A percentile compares a stretch with the other conserved stretches of the same genome.
These are phyloP conservation scores for Yamadazyma philogaea DNA, from an alignment of 805 yeast species.

Conservation along the genomic window DNA sequence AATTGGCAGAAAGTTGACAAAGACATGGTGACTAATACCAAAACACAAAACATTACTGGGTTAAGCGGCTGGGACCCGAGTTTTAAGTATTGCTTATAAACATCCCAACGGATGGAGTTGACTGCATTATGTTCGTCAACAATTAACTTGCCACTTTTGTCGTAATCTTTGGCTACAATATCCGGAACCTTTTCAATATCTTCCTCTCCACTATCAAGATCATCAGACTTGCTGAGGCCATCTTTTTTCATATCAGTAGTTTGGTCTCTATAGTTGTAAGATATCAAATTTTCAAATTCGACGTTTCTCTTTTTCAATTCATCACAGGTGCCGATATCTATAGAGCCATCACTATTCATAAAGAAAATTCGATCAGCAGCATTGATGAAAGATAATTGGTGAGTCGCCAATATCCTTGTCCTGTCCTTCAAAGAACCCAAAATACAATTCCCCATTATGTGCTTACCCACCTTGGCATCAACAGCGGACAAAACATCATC, in stretches of 20 bases:
- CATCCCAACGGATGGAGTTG: conserved; percentile 46
- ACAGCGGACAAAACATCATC: conserved; percentile 38
- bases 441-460: conserved; percentile 30
- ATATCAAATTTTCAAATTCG: conserved; percentile 26
- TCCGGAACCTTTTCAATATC: not conserved
- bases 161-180: conserved; percentile 15
- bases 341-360: conserved; percentile 29
- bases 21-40: conserved; percentile 19
- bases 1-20: conserved; percentile 50
- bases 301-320: conserved; percentile 22
- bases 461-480: conserved; percentile 38
- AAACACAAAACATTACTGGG: conserved; percentile 19
- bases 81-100: conserved; percentile 49
- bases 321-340: conserved; percentile 26
- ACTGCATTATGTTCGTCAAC: conserved; percentile 58
- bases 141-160: conserved; percentile 25
- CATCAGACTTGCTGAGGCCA: conserved; percentile 6
- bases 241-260: conserved; percentile 1
- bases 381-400: conserved; percentile 30
- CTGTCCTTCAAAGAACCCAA: conserved; percentile 22
- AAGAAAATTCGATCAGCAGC: conserved; percentile 29
- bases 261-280: conserved; percentile 18
- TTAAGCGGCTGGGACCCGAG: conserved; percentile 49
- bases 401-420: conserved; percentile 35
- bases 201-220: not conserved